A percentile compares a stretch with the other conserved stretches of the same genome.
Evolutionary conservation across 345 rosid genomes (phyloP).

Genomic region (Eucalyptus grandis): DNA sequence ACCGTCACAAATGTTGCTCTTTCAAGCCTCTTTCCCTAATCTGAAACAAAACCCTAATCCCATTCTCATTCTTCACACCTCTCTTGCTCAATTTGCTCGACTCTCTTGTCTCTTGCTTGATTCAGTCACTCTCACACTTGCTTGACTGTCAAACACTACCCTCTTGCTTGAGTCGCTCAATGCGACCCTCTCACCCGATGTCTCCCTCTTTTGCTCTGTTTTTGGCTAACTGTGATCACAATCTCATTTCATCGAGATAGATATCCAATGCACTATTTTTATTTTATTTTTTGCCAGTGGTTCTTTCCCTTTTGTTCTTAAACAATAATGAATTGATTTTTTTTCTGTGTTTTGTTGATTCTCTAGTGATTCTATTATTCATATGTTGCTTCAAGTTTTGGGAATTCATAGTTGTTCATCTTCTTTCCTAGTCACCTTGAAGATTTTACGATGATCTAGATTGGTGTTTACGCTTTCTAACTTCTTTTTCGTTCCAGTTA

Average conservation of each 20-base stretch:
- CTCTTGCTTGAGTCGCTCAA: not conserved
- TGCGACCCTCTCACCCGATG: not conserved
- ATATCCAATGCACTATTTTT: not conserved
- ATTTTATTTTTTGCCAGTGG: not conserved
- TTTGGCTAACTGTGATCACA: not conserved
- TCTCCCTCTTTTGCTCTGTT: not conserved
- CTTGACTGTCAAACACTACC: not conserved
- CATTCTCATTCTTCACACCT: not conserved
- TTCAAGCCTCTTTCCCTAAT: not conserved
- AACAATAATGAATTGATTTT: not conserved
- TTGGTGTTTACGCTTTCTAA: not conserved
- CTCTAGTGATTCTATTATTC: not conserved
- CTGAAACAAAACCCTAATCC: not conserved
- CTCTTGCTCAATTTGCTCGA: no score
- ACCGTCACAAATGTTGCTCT: not conserved
- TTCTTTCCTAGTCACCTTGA: not conserved
- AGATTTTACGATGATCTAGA: not conserved
- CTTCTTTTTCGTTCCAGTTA: not conserved
- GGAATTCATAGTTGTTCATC: not conserved
- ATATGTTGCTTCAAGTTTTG: not conserved
- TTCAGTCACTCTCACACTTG: not conserved
- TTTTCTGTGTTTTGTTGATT: not conserved
- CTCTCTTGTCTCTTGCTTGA: not conserved
- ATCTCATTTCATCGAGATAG: not conserved
- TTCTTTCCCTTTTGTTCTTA: not conserved